Evolutionary conservation across 768 basidiomycete species (phyloP).

Genomic region (Agaricus blazei): DNA sequence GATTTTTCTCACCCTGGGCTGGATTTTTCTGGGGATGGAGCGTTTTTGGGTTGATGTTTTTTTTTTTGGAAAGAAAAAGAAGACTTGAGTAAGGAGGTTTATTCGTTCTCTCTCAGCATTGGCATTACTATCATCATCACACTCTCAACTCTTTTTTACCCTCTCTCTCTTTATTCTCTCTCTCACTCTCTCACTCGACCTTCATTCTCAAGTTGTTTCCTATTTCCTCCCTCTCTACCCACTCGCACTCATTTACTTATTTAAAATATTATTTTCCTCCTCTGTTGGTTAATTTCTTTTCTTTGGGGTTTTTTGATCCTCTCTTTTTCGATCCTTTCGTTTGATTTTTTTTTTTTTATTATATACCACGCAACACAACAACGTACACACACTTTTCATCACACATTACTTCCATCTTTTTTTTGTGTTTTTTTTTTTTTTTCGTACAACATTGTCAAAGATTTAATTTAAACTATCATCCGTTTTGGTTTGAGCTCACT

Average conservation of each 20-base stretch:
- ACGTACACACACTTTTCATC: conserved; percentile 1
- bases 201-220: neutral
- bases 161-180: neutral
- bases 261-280: too few species aligned
- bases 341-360: neutral
- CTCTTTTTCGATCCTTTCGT: neutral
- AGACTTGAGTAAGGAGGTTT: neutral
- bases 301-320: neutral
- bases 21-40: neutral
- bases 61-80: neutral
- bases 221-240: neutral
- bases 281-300: neutral
- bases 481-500: too few species aligned
- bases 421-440: neutral
- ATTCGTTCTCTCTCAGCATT: neutral
- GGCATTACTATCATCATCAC: neutral
- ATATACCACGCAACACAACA: neutral
- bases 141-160: neutral
- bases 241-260: neutral
- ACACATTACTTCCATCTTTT: neutral
- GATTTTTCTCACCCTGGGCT: neutral
- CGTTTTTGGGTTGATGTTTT: neutral
- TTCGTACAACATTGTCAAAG: neutral
- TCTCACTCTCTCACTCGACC: too few species aligned
- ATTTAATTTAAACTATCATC: too few species aligned